Percentiles rank a stretch among this genome's conserved stretches.
Conservation (phyloP, 2,329 filamentous ascomycete species). For the Paracamarosporium sp. region DNA sequence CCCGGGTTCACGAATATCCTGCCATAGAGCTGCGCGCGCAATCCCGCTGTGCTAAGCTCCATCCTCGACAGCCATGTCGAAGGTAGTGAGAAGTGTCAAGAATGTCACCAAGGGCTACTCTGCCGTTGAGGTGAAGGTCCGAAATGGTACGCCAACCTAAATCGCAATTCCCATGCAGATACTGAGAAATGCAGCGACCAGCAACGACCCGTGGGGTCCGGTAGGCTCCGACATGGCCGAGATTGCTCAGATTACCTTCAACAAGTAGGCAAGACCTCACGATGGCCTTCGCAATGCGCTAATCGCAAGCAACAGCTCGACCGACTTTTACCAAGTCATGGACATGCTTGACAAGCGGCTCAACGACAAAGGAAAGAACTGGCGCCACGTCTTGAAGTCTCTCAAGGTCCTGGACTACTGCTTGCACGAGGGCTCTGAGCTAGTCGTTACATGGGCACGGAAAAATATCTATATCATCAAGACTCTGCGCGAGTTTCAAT, state of each 20-base stretch:
- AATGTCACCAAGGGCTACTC: constrained; percentile 99
- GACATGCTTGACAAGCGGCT: constrained; percentile 99
- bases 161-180: neutral
- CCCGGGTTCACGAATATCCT: neutral
- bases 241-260: constrained; percentile 97
- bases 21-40: neutral
- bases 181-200: constrained; percentile 73
- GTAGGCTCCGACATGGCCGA: constrained; percentile 98
- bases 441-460: constrained; percentile 96
- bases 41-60: constrained; percentile 5
- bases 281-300: constrained; percentile 24
- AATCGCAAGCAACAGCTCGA: constrained; percentile 66
- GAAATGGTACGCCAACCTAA: constrained; percentile 35
- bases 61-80: constrained; percentile 73
- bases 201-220: constrained; percentile 98
- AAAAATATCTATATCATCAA: constrained; percentile 99
- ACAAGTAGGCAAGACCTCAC: constrained; percentile 71
- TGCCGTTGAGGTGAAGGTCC: constrained; percentile 92
- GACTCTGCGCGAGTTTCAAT: constrained; percentile 95
- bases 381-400: constrained; percentile 97
- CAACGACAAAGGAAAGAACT: constrained; percentile 99
- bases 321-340: constrained; percentile 99
- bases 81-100: constrained; percentile 96
- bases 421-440: constrained; percentile 93
- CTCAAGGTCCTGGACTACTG: constrained; percentile 98